Evolutionary conservation across 805 yeast genomes (phyloP).

Genomic region (Lipomyces yamadae): DNA sequence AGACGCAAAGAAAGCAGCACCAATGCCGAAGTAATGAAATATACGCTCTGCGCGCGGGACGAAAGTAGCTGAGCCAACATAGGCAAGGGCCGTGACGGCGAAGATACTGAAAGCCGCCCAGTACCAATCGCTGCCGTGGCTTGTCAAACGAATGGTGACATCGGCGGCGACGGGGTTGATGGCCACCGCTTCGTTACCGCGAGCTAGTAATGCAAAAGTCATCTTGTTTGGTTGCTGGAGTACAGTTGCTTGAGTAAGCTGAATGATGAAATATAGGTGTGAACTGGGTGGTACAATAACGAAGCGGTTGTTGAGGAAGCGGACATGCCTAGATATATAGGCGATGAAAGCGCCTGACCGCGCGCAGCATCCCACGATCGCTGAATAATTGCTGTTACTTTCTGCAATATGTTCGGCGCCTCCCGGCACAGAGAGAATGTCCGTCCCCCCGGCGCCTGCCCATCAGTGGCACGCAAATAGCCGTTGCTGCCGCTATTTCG

Average conservation of each 20-base stretch:
- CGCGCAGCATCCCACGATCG: too few species aligned
- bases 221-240: neutral
- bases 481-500: too few species aligned
- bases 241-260: neutral
- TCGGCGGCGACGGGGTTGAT: constrained; percentile 22
- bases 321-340: too few species aligned
- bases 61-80: constrained; percentile 42
- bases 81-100: constrained; percentile 47
- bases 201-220: constrained; percentile 1
- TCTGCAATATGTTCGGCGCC: too few species aligned
- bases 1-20: constrained; percentile 51
- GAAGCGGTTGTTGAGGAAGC: too few species aligned
- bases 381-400: too few species aligned
- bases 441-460: too few species aligned
- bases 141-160: constrained; percentile 47
- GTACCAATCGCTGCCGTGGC: constrained; percentile 69
- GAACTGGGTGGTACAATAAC: too few species aligned
- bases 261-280: neutral
- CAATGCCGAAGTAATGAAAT: constrained; percentile 49
- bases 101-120: constrained; percentile 67
- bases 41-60: constrained; percentile 42
- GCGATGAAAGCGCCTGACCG: too few species aligned
- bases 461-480: too few species aligned
- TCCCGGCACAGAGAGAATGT: too few species aligned
- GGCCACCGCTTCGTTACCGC: constrained; percentile 28